Percentiles rank a stretch among this genome's conserved stretches.
Evolutionary conservation across 331 rosid genomes (phyloP).

Genomic region (Pyracantha coccinea): DNA sequence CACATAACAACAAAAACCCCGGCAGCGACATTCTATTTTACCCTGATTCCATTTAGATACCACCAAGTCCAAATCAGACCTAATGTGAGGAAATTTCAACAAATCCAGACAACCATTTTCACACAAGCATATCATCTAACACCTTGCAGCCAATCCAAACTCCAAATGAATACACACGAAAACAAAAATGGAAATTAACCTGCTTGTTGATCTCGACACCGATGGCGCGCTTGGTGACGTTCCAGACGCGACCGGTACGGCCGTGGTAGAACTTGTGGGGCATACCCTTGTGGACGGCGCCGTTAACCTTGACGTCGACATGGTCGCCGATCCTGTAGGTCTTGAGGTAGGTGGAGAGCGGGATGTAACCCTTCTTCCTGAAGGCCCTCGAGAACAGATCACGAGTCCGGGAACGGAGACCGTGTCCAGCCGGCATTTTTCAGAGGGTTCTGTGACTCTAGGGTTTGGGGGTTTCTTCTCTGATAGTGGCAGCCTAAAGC

Average conservation of each 20-base stretch:
- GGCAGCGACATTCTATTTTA: no score
- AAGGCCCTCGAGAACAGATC: slow-evolving; percentile 76
- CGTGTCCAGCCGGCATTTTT: slow-evolving; percentile 88
- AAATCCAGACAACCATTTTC: neutral
- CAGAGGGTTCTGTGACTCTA: neutral
- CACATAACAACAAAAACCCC: no score
- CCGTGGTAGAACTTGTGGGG: slow-evolving; percentile 96
- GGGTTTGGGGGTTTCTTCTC: neutral
- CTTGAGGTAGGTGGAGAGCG: slow-evolving; percentile 63
- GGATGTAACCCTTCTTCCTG: slow-evolving; percentile 96
- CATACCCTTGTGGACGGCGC: slow-evolving; percentile 89
- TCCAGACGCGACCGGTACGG: slow-evolving; percentile 92
- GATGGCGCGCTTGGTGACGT: slow-evolving; percentile 80
- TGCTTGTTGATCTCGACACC: slow-evolving; percentile 87
- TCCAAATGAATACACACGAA: neutral
- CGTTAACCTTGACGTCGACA: slow-evolving; percentile 80
- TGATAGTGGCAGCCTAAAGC: neutral
- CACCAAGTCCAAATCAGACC: neutral
- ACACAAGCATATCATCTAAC: neutral
- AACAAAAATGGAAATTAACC: slow-evolving; percentile 23
- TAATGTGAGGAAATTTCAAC: neutral
- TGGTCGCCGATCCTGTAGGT: slow-evolving; percentile 63
- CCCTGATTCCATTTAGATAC: neutral
- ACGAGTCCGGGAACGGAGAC: slow-evolving; percentile 55
- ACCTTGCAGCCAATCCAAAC: neutral